phyloP scores from a whole-genome alignment of 805 yeast genomes.

The Barnettozyma sucrosica region DNA sequence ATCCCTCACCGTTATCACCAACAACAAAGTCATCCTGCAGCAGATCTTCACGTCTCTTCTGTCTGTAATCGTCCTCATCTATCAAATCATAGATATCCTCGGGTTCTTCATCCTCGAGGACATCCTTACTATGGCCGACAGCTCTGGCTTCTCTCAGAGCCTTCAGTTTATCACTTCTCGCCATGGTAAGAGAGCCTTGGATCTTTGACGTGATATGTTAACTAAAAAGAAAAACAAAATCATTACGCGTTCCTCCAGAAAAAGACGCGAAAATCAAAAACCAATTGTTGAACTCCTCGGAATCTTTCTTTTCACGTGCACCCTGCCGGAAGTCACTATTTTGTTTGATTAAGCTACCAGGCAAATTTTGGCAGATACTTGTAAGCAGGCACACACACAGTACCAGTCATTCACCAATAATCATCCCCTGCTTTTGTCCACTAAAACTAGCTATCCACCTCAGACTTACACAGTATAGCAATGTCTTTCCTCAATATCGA shows the following conservation, averaged over 20 bases:
- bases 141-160: constrained; percentile 60
- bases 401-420: neutral
- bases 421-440: neutral
- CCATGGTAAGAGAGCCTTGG: constrained; percentile 25
- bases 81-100: constrained; percentile 79
- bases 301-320: neutral
- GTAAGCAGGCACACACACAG: neutral
- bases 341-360: too few species aligned
- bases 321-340: neutral
- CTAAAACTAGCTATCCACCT: neutral
- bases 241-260: neutral
- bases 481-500: constrained; percentile 28
- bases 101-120: constrained; percentile 40
- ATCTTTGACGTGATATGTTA: neutral
- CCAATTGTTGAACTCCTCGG: neutral
- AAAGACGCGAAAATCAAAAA: neutral
- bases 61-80: constrained; percentile 72
- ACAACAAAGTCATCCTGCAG: constrained; percentile 90
- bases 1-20: constrained; percentile 91
- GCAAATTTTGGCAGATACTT: neutral
- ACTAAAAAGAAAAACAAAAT: neutral
- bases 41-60: constrained; percentile 71
- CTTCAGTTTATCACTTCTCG: constrained; percentile 44
- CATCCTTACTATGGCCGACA: constrained; percentile 37
- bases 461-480: neutral